phyloP scores from a whole-genome alignment of 305 asterid species.

The Ilex paraguariensis region DNA sequence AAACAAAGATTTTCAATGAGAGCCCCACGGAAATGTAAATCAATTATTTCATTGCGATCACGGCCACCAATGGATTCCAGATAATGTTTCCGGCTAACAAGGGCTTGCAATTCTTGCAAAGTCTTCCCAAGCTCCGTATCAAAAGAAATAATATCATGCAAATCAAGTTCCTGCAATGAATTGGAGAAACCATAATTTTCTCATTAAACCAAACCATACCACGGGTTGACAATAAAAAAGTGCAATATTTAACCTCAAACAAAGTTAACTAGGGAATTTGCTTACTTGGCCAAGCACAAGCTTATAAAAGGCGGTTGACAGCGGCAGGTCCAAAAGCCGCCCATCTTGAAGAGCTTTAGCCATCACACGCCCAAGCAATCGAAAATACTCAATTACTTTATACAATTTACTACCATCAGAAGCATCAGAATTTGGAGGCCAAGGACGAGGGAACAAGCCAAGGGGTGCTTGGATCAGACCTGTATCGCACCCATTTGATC shows the following conservation, averaged over 20 bases:
- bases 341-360: conserved; percentile 99
- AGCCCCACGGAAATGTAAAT: conserved; percentile 66
- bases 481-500: conserved; percentile 24
- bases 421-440: conserved; percentile 65
- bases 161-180: conserved; percentile 77
- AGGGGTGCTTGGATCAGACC: conserved; percentile 75
- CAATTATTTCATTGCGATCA: conserved; percentile 27
- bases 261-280: neutral
- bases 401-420: conserved; percentile 63
- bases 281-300: conserved; percentile 86
- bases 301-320: conserved; percentile 81
- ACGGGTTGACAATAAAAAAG: neutral
- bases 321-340: conserved; percentile 94
- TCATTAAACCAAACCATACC: neutral
- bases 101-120: conserved; percentile 88
- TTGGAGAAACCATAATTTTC: conserved; percentile 12
- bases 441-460: conserved; percentile 95
- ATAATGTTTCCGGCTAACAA: conserved; percentile 64
- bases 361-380: conserved; percentile 90
- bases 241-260: neutral
- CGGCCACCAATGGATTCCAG: conserved; percentile 57
- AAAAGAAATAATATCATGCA: conserved; percentile 77
- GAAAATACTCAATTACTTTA: conserved; percentile 65
- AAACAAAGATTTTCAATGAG: conserved; percentile 83
- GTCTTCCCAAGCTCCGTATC: conserved; percentile 81